Conservation (phyloP, 2,329 filamentous ascomycete genomes). For the Bipolaris zeicola region DNA sequence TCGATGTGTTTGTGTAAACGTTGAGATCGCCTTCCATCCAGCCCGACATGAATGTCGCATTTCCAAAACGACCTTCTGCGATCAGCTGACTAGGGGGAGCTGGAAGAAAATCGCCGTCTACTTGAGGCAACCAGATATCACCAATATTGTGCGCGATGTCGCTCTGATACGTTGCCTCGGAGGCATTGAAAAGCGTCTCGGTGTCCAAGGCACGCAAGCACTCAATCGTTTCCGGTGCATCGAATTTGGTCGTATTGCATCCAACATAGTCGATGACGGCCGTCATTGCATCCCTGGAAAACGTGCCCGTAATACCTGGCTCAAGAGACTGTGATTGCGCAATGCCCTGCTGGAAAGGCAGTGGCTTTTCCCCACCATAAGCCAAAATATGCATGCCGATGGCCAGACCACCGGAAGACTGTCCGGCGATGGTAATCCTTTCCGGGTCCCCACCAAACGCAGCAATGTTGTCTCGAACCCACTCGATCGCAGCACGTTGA, state of each 20-base stretch:
- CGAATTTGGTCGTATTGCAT: slow-evolving; percentile 50
- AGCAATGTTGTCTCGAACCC: slow-evolving; percentile 47
- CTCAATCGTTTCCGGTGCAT: slow-evolving; percentile 52
- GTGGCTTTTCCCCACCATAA: slow-evolving; percentile 37
- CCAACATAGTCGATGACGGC: slow-evolving; percentile 51
- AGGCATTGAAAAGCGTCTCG: slow-evolving; percentile 52
- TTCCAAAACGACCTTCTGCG: slow-evolving; percentile 50
- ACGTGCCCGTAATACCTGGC: slow-evolving; percentile 55
- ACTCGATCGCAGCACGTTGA: slow-evolving; percentile 48
- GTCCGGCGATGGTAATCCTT: slow-evolving; percentile 49
- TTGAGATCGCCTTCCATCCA: slow-evolving; percentile 56
- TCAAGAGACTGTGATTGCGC: slow-evolving; percentile 58
- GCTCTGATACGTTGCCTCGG: slow-evolving; percentile 50
- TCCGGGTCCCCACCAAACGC: slow-evolving; percentile 43
- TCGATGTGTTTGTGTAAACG: slow-evolving; percentile 50
- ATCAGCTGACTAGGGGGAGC: slow-evolving; percentile 52
- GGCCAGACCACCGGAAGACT: slow-evolving; percentile 45
- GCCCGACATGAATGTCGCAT: slow-evolving; percentile 51
- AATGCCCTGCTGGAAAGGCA: slow-evolving; percentile 42
- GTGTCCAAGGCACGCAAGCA: slow-evolving; percentile 56
- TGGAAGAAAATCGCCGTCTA: slow-evolving; percentile 59
- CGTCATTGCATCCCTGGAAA: slow-evolving; percentile 56
- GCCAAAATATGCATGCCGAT: slow-evolving; percentile 44
- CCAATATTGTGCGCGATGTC: slow-evolving; percentile 50
- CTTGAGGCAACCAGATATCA: slow-evolving; percentile 58